These are phyloP conservation scores for Globisporangium uncinulatum DNA, from an alignment of 352 stramenopile genomes.

Conservation along the genomic window DNA sequence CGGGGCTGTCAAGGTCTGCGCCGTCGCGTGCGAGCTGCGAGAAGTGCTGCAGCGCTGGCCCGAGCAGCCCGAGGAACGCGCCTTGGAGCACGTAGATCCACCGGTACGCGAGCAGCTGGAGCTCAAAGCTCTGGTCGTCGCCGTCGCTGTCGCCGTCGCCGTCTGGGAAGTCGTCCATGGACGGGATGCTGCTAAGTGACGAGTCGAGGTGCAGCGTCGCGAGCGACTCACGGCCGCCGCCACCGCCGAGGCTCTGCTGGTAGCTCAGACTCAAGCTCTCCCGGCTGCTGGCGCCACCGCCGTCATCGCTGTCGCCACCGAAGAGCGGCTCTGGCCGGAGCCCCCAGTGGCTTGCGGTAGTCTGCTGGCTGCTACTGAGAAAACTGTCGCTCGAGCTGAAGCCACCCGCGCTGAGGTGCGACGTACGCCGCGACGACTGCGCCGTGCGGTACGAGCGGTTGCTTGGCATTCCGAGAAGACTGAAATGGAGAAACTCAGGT, in stretches of 20 bases:
- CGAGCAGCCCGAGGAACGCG: slow-evolving; percentile 58
- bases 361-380: slow-evolving; percentile 5
- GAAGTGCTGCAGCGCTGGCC: slow-evolving; percentile 61
- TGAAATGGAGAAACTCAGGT: neutral
- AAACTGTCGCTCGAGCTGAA: slow-evolving; percentile 1
- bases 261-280: slow-evolving; percentile 5
- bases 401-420: slow-evolving; percentile 3
- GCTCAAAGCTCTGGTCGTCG: slow-evolving; percentile 40
- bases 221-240: neutral
- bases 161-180: slow-evolving; percentile 15
- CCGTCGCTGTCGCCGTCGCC: slow-evolving; percentile 10
- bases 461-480: slow-evolving; percentile 1
- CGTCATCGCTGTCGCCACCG: slow-evolving; percentile 4
- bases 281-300: slow-evolving; percentile 3
- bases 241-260: slow-evolving; percentile 5
- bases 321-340: slow-evolving; percentile 8
- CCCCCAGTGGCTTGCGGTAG: slow-evolving; percentile 1
- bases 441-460: slow-evolving; percentile 6
- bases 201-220: slow-evolving; percentile 20
- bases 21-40: slow-evolving; percentile 34
- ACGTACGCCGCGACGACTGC: slow-evolving; percentile 7
- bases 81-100: slow-evolving; percentile 66
- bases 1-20: slow-evolving; percentile 35
- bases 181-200: slow-evolving; percentile 16
- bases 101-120: slow-evolving; percentile 63